These are phyloP conservation scores for Lithocarpus polystachyus DNA, from an alignment of 306 rosid species.

Conservation along the genomic window DNA sequence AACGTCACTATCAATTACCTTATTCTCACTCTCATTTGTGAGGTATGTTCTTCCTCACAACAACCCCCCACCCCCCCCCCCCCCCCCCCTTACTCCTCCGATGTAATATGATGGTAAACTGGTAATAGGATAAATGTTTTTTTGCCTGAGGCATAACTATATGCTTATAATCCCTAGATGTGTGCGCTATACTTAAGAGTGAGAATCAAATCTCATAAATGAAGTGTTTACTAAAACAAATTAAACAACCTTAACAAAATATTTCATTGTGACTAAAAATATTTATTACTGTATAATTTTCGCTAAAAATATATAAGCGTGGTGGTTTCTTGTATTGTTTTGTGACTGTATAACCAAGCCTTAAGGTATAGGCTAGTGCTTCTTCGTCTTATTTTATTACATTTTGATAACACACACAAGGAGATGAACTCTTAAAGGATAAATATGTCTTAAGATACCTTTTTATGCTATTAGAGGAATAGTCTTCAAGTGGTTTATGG, in stretches of 20 bases:
- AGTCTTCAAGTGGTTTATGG: neutral
- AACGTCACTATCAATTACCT: slow-evolving; percentile 94
- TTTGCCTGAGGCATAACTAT: neutral
- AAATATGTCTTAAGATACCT: neutral
- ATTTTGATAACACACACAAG: neutral
- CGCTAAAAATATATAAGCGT: neutral
- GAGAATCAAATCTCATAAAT: neutral
- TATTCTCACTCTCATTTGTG: slow-evolving; percentile 88
- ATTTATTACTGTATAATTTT: neutral
- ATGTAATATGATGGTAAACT: neutral
- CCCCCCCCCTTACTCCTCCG: too few relatives aligned
- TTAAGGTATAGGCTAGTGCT: neutral
- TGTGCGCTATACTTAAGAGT: neutral
- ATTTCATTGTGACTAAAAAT: too few relatives aligned
- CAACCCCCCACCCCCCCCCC: too few relatives aligned
- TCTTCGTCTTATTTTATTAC: neutral
- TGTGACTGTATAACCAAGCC: neutral
- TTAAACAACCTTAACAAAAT: too few relatives aligned
- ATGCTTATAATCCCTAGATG: neutral
- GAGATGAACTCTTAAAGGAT: neutral
- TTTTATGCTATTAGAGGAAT: neutral
- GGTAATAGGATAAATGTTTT: neutral
- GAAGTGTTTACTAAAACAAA: neutral
- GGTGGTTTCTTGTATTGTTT: neutral
- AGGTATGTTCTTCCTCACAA: slow-evolving; percentile 44